phyloP scores from a whole-genome alignment of 2,329 filamentous ascomycete species.

The Celoporthe dispersa region DNA sequence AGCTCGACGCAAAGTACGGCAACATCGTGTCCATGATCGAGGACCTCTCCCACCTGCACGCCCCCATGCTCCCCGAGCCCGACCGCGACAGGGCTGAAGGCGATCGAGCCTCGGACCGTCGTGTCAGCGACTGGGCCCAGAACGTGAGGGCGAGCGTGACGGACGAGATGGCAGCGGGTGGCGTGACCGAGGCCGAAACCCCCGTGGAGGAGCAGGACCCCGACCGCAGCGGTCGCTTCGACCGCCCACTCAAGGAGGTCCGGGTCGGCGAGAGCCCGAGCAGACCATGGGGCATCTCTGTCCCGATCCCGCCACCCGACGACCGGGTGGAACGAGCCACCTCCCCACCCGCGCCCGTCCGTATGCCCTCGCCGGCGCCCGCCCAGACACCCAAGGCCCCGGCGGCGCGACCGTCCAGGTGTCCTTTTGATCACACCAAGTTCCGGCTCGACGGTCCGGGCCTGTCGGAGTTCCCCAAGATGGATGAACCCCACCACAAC shows the following conservation, averaged over 20 bases:
- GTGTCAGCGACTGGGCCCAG: slow-evolving; percentile 86
- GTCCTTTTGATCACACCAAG: slow-evolving; percentile 55
- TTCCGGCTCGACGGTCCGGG: slow-evolving; percentile 30
- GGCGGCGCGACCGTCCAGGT: slow-evolving; percentile 48
- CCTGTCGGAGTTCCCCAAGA: slow-evolving; percentile 26
- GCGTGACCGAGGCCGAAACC: slow-evolving; percentile 42
- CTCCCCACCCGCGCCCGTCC: slow-evolving; percentile 62
- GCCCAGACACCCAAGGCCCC: slow-evolving; percentile 29
- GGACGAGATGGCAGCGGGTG: slow-evolving; percentile 36
- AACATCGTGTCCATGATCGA: slow-evolving; percentile 94
- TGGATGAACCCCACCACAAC: slow-evolving; percentile 30
- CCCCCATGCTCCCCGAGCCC: slow-evolving; percentile 76
- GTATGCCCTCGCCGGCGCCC: slow-evolving; percentile 48
- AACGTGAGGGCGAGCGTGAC: slow-evolving; percentile 64
- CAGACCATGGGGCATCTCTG: slow-evolving; percentile 87
- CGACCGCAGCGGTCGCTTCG: slow-evolving; percentile 75
- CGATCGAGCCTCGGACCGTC: slow-evolving; percentile 64
- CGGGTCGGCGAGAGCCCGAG: slow-evolving; percentile 93
- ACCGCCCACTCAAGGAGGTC: slow-evolving; percentile 83
- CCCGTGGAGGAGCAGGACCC: slow-evolving; percentile 53
- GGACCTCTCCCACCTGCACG: slow-evolving; percentile 83
- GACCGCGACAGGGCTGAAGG: slow-evolving; percentile 47
- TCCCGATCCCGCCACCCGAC: slow-evolving; percentile 43
- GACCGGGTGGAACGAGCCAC: slow-evolving; percentile 58
- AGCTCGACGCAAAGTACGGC: slow-evolving; percentile 93